Evolutionary conservation across 1,284 basidiomycete species (phyloP).

Genomic region (Moesziomyces parantarcticus): DNA sequence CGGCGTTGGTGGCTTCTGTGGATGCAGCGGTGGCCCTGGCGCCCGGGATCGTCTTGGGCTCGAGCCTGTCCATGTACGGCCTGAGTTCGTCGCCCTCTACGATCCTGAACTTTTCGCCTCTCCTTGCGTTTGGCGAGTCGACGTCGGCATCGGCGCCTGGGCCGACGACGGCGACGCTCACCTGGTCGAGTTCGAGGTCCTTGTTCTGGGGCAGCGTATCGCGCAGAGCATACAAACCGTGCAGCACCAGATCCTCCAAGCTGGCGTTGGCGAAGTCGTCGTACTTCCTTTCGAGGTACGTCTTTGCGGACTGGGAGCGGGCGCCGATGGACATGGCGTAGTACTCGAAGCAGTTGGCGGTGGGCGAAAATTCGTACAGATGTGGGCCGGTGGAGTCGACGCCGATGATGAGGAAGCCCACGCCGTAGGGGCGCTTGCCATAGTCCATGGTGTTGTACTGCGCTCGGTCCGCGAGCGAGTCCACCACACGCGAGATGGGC

Average conservation of each 20-base stretch:
- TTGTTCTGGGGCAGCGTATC: constrained; percentile 67
- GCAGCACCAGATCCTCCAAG: constrained; percentile 56
- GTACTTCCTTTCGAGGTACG: constrained; percentile 94
- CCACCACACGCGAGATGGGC: constrained; percentile 91
- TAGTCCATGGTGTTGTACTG: constrained; percentile 99
- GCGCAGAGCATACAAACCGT: constrained; percentile 63
- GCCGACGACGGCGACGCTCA: constrained; percentile 63
- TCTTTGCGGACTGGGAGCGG: constrained; percentile 96
- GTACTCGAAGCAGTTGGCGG: constrained; percentile 97
- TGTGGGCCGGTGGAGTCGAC: constrained; percentile 95
- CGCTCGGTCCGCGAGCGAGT: constrained; percentile 95
- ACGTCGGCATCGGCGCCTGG: constrained; percentile 64
- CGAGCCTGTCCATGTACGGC: constrained; percentile 56
- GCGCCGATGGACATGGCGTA: constrained; percentile 99
- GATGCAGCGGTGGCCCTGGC: constrained; percentile 17
- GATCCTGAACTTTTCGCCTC: constrained; percentile 62
- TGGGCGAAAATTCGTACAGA: constrained; percentile 96
- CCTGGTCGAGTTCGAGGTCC: constrained; percentile 62
- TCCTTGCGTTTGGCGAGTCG: constrained; percentile 45
- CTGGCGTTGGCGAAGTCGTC: constrained; percentile 75
- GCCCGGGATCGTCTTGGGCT: constrained; percentile 40
- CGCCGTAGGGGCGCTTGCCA: constrained; percentile 95
- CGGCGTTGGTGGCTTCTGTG: constrained; percentile 2
- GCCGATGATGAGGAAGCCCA: constrained; percentile 97
- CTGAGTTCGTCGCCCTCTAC: constrained; percentile 62